Evolutionary conservation across 805 yeast species (phyloP), one percentile per base, ranked within the genome.

Genomic region (Lipomyces yamanashiensis): DNA sequence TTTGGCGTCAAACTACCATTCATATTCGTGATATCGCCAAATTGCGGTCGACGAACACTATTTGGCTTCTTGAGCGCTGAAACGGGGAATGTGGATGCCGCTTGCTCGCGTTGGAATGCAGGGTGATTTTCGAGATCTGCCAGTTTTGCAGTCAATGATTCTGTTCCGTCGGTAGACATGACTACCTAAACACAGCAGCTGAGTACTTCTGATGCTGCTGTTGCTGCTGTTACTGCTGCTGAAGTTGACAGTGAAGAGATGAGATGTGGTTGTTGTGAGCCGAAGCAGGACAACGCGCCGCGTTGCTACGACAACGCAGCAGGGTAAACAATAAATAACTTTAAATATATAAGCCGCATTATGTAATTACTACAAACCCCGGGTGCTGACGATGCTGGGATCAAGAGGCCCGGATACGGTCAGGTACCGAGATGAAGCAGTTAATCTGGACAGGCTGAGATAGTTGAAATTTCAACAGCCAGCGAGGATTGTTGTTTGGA

Each of bases 121-220:
- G 51, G 36, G 12, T 47, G 58, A 36, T 57, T 48, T 41, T 57
- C 54, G 10, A 57, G 39, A 28, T 49, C 50, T 12, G 28, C 44
- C 15, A 59, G 45, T 19, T 47, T 59, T 10, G 51, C 52, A 21
- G 54, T 36, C 23, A 21, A 37, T n/a, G 59, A 47, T 7, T 40
- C 54, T 19, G 63, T 39, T n/a, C 37, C 55, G 23, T 54, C 54
- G 1, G 37, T n/a, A 43, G 58, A 34, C 58, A 43, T 53, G 13
- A 3, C 39, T 15, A 15, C 36, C 15, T 33, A 17, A 3, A 36
- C 34, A 13, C 9, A 8, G 9, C 54, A n/a, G n/a, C n/a, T n/a
- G n/a, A n/a, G n/a, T 15, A 15, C 17, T 9, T 36, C 52, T 48
- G n/a, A 13, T 8, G 21, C 41, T 39, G 41, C n/a, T 39, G n/a